Conservation (phyloP, 1,139 yeast species). For the Candida buenavistaensis region DNA sequence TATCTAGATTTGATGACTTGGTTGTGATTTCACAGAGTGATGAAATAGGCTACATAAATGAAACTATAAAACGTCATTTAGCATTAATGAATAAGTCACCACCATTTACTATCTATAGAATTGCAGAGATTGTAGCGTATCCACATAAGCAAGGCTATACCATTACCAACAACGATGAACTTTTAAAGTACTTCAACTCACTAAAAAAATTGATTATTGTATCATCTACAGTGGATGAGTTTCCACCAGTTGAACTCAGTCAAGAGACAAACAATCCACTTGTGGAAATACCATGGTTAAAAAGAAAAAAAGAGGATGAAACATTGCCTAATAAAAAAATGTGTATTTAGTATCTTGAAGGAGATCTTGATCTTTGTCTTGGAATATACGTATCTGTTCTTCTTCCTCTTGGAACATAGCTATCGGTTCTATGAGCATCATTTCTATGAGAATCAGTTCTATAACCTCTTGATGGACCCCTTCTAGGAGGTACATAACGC, state of each 20-base stretch:
- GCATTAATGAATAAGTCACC: constrained; percentile 36
- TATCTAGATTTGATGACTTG: constrained; percentile 12
- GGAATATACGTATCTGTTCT: too few relatives aligned
- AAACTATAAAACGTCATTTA: constrained; percentile 18
- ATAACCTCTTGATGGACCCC: constrained; percentile 8
- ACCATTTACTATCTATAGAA: constrained; percentile 59
- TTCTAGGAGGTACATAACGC: constrained; percentile 14
- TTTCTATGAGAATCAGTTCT: too few relatives aligned
- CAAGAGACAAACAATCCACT: constrained; percentile 19
- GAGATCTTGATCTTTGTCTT: constrained; percentile 17
- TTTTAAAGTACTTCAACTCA: constrained; percentile 32
- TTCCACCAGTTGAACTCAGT: constrained; percentile 17
- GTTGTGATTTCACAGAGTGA: constrained; percentile 14
- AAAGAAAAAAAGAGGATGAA: too few relatives aligned
- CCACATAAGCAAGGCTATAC: constrained; percentile 39
- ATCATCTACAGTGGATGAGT: constrained; percentile 27
- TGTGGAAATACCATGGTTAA: constrained; percentile 50
- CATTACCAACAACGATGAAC: constrained; percentile 25
- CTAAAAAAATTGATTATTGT: constrained; percentile 29
- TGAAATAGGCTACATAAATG: constrained; percentile 17
- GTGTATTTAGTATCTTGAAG: constrained; percentile 16
- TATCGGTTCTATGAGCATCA: constrained; percentile 21
- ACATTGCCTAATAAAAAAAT: too few relatives aligned
- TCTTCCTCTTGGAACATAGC: constrained; percentile 19
- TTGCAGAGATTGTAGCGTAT: constrained; percentile 51